phyloP scores from a whole-genome alignment of 2,329 filamentous ascomycete species.

The Colletotrichum chrysophilum region DNA sequence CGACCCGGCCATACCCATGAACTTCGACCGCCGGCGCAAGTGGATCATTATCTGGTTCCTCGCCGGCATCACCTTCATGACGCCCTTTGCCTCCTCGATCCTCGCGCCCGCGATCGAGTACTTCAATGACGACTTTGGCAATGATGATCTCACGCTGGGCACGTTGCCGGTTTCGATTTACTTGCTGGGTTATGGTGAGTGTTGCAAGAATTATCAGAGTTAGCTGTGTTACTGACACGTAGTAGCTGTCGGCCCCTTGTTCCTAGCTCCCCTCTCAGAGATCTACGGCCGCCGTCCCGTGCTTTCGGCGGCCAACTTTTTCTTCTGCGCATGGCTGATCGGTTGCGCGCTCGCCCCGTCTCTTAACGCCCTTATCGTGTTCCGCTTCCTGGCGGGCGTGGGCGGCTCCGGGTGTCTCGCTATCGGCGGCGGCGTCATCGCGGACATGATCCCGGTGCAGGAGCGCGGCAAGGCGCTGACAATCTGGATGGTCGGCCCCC shows the following conservation, averaged over 20 bases:
- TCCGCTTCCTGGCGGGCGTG: slow-evolving; percentile 64
- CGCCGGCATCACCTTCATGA: slow-evolving; percentile 67
- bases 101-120: slow-evolving; percentile 52
- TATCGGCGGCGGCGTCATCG: slow-evolving; percentile 59
- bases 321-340: slow-evolving; percentile 68
- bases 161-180: slow-evolving; percentile 67
- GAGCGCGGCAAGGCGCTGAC: slow-evolving; percentile 54
- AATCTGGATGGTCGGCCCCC: slow-evolving; percentile 50
- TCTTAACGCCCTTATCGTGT: slow-evolving; percentile 61
- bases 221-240: neutral
- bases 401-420: slow-evolving; percentile 61
- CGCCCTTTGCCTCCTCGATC: slow-evolving; percentile 69
- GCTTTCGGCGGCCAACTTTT: slow-evolving; percentile 60
- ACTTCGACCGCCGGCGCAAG: slow-evolving; percentile 60
- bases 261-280: slow-evolving; percentile 65
- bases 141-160: slow-evolving; percentile 44
- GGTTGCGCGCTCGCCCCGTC: slow-evolving; percentile 66
- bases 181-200: slow-evolving; percentile 55
- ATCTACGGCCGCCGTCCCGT: slow-evolving; percentile 67
- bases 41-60: slow-evolving; percentile 63
- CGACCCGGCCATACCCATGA: slow-evolving; percentile 63
- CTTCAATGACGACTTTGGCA: slow-evolving; percentile 51
- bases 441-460: slow-evolving; percentile 56
- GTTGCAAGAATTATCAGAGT: neutral
- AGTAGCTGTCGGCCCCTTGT: slow-evolving; percentile 57